These are phyloP conservation scores for Hyphopichia burtonii DNA, from an alignment of 1,139 yeast genomes.

Conservation along the genomic window DNA sequence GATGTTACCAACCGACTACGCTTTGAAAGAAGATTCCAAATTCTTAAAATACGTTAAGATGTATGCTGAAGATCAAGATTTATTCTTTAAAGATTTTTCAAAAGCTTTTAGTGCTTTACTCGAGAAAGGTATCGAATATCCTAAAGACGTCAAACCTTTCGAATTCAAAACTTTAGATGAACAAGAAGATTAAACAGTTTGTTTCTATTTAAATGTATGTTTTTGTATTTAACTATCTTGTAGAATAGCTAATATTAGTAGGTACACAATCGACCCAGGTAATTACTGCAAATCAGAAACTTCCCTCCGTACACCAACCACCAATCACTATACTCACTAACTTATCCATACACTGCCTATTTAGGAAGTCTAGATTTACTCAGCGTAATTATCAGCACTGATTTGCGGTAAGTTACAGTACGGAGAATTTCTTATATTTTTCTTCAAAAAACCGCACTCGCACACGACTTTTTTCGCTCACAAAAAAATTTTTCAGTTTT, in stretches of 20 bases:
- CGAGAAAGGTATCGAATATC: constrained; percentile 72
- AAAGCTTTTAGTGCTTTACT: constrained; percentile 66
- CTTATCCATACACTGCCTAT: too few relatives aligned
- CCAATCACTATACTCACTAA: too few relatives aligned
- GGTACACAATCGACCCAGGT: too few relatives aligned
- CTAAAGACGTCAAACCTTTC: constrained; percentile 43
- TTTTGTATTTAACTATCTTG: neutral
- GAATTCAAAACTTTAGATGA: constrained; percentile 72
- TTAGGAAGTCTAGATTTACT: too few relatives aligned
- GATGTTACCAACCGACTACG: constrained; percentile 90
- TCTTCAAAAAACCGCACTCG: too few relatives aligned
- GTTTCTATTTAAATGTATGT: neutral
- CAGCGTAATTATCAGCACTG: too few relatives aligned
- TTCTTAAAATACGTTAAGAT: constrained; percentile 65
- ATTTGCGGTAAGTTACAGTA: too few relatives aligned
- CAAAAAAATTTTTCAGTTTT: neutral
- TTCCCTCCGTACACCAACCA: too few relatives aligned
- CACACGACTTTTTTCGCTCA: neutral
- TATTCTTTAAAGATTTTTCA: constrained; percentile 72
- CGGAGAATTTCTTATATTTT: neutral
- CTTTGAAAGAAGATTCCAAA: constrained; percentile 63
- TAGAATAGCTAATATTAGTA: too few relatives aligned
- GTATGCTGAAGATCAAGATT: constrained; percentile 70
- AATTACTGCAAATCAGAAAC: too few relatives aligned
- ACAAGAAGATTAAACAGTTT: constrained; percentile 45